phyloP scores from a whole-genome alignment of 257 asterid genomes.

The Jasminum sambac region DNA sequence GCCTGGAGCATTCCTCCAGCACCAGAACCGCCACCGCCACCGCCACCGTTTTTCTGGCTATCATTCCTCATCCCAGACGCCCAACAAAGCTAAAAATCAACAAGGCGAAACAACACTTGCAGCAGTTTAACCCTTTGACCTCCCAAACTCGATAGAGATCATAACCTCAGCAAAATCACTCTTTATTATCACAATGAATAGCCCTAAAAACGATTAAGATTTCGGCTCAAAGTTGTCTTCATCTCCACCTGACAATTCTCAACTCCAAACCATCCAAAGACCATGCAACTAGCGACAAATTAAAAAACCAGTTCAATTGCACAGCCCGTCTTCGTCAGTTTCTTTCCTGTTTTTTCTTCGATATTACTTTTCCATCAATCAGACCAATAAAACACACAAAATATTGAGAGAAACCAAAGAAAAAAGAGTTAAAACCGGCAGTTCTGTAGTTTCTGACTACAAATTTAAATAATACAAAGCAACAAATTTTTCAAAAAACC shows the following conservation, averaged over 20 bases:
- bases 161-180: neutral
- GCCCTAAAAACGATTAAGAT: neutral
- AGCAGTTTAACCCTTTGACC: neutral
- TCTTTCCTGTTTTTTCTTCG: neutral
- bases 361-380: neutral
- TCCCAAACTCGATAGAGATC: neutral
- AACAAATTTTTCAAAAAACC: neutral
- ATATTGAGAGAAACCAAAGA: neutral
- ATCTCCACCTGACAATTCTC: neutral
- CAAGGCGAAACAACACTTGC: neutral
- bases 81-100: conserved; percentile 1
- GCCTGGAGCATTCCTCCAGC: neutral
- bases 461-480: neutral
- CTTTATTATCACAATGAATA: neutral
- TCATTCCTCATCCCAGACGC: conserved; percentile 4
- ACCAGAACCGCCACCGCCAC: neutral
- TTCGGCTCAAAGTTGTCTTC: neutral
- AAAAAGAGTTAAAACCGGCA: neutral
- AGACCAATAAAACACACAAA: neutral
- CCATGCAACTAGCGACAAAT: neutral
- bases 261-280: neutral
- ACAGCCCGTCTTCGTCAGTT: conserved; percentile 1
- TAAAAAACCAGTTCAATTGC: neutral
- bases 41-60: neutral
- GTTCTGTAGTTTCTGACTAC: neutral